phyloP scores from a whole-genome alignment of 768 basidiomycete species.

The Lactarius quietus region DNA sequence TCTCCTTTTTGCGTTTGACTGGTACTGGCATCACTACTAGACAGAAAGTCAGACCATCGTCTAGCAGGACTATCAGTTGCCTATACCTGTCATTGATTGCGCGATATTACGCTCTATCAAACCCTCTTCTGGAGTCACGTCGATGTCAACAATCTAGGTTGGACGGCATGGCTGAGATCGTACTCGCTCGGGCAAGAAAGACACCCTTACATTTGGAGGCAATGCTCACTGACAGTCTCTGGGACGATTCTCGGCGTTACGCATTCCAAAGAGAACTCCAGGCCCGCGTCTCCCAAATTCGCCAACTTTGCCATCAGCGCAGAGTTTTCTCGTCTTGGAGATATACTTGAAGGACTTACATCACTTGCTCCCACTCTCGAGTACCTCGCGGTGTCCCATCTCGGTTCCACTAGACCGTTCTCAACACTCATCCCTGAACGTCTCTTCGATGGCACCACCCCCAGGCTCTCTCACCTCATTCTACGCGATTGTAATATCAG shows the following conservation, averaged over 20 bases:
- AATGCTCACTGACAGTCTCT: neutral
- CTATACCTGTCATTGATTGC: conserved; percentile 20
- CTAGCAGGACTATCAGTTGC: no score
- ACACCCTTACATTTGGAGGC: conserved; percentile 6
- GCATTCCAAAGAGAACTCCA: neutral
- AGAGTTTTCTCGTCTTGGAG: no score
- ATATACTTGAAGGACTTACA: no score
- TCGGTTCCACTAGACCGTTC: no score
- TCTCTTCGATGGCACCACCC: neutral
- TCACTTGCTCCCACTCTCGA: neutral
- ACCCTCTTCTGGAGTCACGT: conserved; percentile 16
- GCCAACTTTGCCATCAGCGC: no score
- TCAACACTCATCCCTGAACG: no score
- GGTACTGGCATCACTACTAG: no score
- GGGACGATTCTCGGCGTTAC: neutral
- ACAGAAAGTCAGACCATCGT: no score
- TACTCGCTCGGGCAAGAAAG: conserved; percentile 12
- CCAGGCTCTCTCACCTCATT: conserved; percentile 2
- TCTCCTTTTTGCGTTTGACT: no score
- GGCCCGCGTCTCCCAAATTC: conserved; percentile 10
- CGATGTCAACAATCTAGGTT: neutral
- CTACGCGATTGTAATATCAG: neutral
- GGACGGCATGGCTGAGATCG: neutral
- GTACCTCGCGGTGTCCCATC: neutral
- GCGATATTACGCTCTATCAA: conserved; percentile 16